Evolutionary conservation across 306 rosid species (phyloP).

Genomic region (Vigna hirtella): DNA sequence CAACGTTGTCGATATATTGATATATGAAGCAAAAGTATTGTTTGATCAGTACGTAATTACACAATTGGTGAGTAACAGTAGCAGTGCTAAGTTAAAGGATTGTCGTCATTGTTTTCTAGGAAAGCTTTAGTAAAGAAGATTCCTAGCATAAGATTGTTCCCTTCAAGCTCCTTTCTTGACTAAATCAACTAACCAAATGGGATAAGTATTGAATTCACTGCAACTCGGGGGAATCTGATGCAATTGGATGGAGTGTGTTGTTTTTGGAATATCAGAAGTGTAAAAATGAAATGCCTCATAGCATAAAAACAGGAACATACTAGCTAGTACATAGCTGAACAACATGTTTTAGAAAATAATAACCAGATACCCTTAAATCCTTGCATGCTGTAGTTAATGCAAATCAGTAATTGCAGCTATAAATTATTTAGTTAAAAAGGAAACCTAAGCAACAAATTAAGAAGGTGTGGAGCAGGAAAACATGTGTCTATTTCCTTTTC

Average conservation of each 20-base stretch:
- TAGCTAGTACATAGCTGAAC: not conserved
- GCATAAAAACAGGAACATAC: not conserved
- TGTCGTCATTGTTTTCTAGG: no score
- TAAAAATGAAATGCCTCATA: constrained; percentile 2
- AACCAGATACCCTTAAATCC: not conserved
- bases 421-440: constrained; percentile 28
- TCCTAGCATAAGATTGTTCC: no score
- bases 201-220: not conserved
- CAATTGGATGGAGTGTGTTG: constrained; percentile 2
- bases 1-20: no score
- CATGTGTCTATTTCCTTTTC: constrained; percentile 39
- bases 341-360: not conserved
- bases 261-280: not conserved
- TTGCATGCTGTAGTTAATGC: constrained; percentile 15
- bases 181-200: not conserved
- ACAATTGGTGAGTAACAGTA: no score
- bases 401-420: constrained; percentile 34
- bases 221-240: constrained; percentile 2
- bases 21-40: no score
- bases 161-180: not conserved
- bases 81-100: no score
- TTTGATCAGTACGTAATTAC: no score
- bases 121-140: no score
- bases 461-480: not conserved
- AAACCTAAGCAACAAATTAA: constrained; percentile 44